phyloP scores from a whole-genome alignment of 164 flowering plant genomes.

The Kingdonia uniflora region DNA sequence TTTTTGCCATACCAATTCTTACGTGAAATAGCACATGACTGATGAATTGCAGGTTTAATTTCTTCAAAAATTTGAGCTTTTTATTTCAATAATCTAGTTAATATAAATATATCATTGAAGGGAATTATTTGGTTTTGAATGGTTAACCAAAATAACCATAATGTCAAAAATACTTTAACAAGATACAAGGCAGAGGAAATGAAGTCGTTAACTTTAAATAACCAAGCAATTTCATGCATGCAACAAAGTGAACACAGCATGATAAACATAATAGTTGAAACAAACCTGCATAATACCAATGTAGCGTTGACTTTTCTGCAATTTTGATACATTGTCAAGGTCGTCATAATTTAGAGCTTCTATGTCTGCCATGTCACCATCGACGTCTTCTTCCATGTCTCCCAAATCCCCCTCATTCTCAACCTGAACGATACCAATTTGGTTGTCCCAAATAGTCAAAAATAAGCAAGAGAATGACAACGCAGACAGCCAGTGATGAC shows the following conservation, averaged over 20 bases:
- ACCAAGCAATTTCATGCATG: background rate
- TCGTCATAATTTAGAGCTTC: conserved; percentile 8
- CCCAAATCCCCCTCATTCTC: conserved; percentile 44
- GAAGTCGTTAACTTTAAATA: background rate
- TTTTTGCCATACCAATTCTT: too few relatives aligned
- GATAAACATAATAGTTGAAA: background rate
- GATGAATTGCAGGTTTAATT: too few relatives aligned
- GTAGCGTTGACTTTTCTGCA: conserved; percentile 79
- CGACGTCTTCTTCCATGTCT: conserved; percentile 61
- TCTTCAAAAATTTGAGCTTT: too few relatives aligned
- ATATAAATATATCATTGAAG: too few relatives aligned
- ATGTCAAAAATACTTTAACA: background rate
- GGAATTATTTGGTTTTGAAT: too few relatives aligned
- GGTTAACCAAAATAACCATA: background rate
- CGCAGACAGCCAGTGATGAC: background rate
- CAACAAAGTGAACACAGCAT: background rate
- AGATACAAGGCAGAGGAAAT: background rate
- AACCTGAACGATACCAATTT: background rate
- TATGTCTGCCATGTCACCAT: conserved; percentile 8
- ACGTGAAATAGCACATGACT: too few relatives aligned
- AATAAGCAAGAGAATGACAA: background rate
- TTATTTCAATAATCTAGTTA: too few relatives aligned
- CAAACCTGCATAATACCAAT: conserved; percentile 76
- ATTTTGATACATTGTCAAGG: conserved; percentile 82
- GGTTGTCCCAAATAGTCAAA: background rate